A percentile compares a stretch with the other conserved stretches of the same genome.
These are phyloP conservation scores for Adenanthera pavonina DNA, from an alignment of 306 rosid genomes.

Conservation along the genomic window DNA sequence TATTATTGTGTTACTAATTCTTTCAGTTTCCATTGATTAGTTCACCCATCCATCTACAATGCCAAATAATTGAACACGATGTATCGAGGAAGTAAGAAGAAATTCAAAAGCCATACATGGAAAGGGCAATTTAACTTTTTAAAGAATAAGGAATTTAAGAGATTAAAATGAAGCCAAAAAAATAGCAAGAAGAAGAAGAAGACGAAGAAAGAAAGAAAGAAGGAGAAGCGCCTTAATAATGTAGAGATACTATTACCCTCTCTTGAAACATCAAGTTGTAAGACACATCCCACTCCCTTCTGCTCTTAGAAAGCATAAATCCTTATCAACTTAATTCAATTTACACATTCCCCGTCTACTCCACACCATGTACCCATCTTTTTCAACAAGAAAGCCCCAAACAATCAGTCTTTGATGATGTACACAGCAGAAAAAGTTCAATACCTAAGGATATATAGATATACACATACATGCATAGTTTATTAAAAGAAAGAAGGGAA, in stretches of 20 bases:
- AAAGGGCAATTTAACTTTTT: slow-evolving; percentile 1
- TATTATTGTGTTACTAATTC: too few relatives aligned
- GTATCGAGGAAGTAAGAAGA: too few relatives aligned
- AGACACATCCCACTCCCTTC: background rate
- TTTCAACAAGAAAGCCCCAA: background rate
- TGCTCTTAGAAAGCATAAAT: slow-evolving; percentile 21
- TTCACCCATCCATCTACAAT: too few relatives aligned
- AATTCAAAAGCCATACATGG: background rate
- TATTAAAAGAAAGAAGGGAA: background rate
- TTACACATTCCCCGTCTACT: background rate
- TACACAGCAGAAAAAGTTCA: background rate
- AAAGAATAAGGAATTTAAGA: background rate
- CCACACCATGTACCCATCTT: background rate
- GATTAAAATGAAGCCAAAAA: slow-evolving; percentile 32
- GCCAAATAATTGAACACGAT: too few relatives aligned
- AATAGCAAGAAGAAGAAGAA: too few relatives aligned
- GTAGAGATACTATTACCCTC: slow-evolving; percentile 10
- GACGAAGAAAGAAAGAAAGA: background rate
- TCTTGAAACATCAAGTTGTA: slow-evolving; percentile 37
- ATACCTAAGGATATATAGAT: background rate
- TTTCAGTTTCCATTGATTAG: too few relatives aligned
- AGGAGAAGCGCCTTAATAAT: background rate
- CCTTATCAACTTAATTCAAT: background rate
- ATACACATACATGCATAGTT: too few relatives aligned
- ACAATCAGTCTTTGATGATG: background rate